Base-by-base conservation (phyloP, 768 basidiomycete species). In the Podaxis pistillaris region DNA sequence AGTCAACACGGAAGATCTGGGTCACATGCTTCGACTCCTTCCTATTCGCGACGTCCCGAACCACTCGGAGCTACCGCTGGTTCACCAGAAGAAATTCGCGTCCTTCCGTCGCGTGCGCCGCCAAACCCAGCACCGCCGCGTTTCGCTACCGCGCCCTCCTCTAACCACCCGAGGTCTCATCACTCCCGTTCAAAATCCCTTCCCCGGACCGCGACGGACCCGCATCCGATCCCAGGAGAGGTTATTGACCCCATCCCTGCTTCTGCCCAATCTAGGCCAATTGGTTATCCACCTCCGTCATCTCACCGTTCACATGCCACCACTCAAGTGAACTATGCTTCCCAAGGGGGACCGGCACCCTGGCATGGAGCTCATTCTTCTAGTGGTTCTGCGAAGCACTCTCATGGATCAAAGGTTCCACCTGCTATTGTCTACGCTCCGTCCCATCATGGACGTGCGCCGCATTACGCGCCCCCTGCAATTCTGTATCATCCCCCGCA, bases 61-160 rank as follows among this genome's bases (percentile, higher is more conserved):
- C 69, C 51, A 55, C 62, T 54, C 68, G 67, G 60, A 66, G 30
- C 33, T 17, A 24, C 33, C 17, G 22, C 54, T 17, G 44, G 37
- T 24, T 56, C 72, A 28, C 87, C 86, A 37, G 87, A 88, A 70
- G 83, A 88, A 72, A 88, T 88, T 68, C 82, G 81, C 62, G 78
- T 88, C 55, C 73, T 86, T 49, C 87, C 87, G 56, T 84, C 86
- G 36, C 76, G 75, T 60, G 77, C 51, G 36, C 66, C 36, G 51
- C 56, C 64, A 63, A 65, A 30, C 33, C 52, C 37, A 19, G 33
- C 28, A 44, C 63, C 46, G 73, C 22, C 73, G 65, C 57, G 71
- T 71, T 44, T 77, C 75, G 1, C 75, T 6, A 64, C 76, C 19
- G 68, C 70, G 41, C 41, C 13, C 51, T 72, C 73, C 40, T 72